These are phyloP conservation scores for Citrus mangshanensis DNA, from an alignment of 345 rosid species.

Conservation along the genomic window DNA sequence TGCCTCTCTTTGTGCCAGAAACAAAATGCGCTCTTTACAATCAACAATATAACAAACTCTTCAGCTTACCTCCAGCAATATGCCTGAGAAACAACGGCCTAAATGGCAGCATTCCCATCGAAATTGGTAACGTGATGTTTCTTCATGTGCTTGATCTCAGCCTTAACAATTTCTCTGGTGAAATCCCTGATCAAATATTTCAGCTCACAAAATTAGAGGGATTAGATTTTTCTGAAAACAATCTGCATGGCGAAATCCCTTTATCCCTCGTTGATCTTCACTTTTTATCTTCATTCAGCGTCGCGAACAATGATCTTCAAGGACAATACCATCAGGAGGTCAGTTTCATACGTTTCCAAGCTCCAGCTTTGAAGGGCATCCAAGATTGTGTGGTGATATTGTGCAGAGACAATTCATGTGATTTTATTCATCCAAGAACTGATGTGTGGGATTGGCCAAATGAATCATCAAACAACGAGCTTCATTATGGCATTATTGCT, in stretches of 20 bases:
- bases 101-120: constrained; percentile 53
- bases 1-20: not conserved
- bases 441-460: not conserved
- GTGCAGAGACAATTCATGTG: not conserved
- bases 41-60: not conserved
- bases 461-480: not conserved
- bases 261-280: not conserved
- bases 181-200: constrained; percentile 27
- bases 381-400: not conserved
- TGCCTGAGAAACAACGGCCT: constrained; percentile 50
- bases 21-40: not conserved
- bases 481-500: not conserved
- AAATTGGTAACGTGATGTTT: constrained; percentile 48
- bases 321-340: constrained; percentile 8
- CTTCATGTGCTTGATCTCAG: constrained; percentile 57
- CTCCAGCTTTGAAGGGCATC: not conserved
- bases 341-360: constrained; percentile 6
- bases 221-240: constrained; percentile 13
- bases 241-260: not conserved
- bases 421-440: not conserved
- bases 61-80: constrained; percentile 38
- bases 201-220: constrained; percentile 7
- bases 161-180: constrained; percentile 53
- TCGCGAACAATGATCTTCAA: constrained; percentile 5
- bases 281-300: constrained; percentile 2